phyloP scores from a whole-genome alignment of 352 stramenopile species.

The Phytophthora tubulina region DNA sequence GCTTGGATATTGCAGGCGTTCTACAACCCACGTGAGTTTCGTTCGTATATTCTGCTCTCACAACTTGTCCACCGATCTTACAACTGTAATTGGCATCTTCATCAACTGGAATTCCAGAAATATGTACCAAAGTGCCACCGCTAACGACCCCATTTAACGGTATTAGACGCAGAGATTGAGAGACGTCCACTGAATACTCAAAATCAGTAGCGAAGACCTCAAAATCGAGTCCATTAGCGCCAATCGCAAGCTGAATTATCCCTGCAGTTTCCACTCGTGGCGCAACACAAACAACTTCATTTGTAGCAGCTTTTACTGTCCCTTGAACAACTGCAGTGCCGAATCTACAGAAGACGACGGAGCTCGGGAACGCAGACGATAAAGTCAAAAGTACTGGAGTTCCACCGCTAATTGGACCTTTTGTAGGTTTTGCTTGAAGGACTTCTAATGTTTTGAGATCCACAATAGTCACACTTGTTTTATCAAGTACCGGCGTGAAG shows the following conservation, averaged over 20 bases:
- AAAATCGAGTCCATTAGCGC: constrained; percentile 64
- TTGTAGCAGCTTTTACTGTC: constrained; percentile 4
- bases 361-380: constrained; percentile 26
- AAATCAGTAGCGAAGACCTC: constrained; percentile 56
- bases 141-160: constrained; percentile 52
- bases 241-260: constrained; percentile 46
- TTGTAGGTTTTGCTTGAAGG: constrained; percentile 43
- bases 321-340: constrained; percentile 51
- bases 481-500: constrained; percentile 26
- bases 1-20: constrained; percentile 44
- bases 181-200: constrained; percentile 50
- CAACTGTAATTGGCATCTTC: constrained; percentile 51
- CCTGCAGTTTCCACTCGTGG: constrained; percentile 21
- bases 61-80: constrained; percentile 56
- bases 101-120: constrained; percentile 49
- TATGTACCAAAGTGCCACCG: constrained; percentile 67
- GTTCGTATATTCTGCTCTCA: constrained; percentile 60
- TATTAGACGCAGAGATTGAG: constrained; percentile 35
- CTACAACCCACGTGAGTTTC: constrained; percentile 66
- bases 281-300: constrained; percentile 42
- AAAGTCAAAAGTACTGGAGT: constrained; percentile 63
- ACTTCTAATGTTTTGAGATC: constrained; percentile 47
- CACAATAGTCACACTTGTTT: not conserved
- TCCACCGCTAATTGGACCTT: constrained; percentile 61
- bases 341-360: constrained; percentile 65